Percentiles rank a stretch among this genome's conserved stretches.
Conservation (phyloP, 805 yeast species). For the Saturnispora bothae region DNA sequence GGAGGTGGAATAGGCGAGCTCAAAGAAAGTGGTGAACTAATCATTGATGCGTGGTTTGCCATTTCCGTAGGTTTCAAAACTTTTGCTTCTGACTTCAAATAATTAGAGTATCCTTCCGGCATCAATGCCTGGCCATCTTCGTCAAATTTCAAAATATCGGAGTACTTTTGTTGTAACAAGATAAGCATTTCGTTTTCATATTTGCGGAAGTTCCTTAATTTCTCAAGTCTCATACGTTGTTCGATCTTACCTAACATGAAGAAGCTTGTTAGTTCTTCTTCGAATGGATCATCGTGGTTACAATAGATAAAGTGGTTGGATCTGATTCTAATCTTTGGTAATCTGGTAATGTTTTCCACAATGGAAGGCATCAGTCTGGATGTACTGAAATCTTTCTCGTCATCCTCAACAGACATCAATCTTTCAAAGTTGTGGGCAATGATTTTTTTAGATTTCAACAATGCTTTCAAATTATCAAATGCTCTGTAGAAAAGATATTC, state of each 20-base stretch:
- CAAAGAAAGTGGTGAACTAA: background rate
- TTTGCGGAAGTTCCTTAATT: conserved; percentile 22
- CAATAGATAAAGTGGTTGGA: conserved; percentile 50
- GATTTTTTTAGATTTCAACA: conserved; percentile 59
- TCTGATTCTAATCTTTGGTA: conserved; percentile 49
- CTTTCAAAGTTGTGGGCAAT: conserved; percentile 25
- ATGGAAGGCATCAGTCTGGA: conserved; percentile 23
- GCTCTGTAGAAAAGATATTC: conserved; percentile 66
- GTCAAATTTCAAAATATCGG: conserved; percentile 15
- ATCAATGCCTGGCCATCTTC: conserved; percentile 8
- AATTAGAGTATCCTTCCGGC: conserved; percentile 7
- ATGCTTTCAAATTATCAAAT: conserved; percentile 71
- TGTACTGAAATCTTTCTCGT: conserved; percentile 25
- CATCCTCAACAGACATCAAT: conserved; percentile 16
- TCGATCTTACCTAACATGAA: conserved; percentile 58
- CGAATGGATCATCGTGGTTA: conserved; percentile 87
- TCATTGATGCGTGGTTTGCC: background rate
- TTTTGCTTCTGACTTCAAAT: background rate
- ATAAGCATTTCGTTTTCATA: conserved; percentile 14
- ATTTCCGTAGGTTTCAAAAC: background rate
- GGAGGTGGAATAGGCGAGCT: conserved; percentile 9
- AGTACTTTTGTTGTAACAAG: conserved; percentile 27
- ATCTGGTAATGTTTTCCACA: conserved; percentile 29
- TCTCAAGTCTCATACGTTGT: conserved; percentile 50
- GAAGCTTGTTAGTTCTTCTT: conserved; percentile 54